Conservation (phyloP, 805 yeast species). For the Cephaloascus fragrans region DNA sequence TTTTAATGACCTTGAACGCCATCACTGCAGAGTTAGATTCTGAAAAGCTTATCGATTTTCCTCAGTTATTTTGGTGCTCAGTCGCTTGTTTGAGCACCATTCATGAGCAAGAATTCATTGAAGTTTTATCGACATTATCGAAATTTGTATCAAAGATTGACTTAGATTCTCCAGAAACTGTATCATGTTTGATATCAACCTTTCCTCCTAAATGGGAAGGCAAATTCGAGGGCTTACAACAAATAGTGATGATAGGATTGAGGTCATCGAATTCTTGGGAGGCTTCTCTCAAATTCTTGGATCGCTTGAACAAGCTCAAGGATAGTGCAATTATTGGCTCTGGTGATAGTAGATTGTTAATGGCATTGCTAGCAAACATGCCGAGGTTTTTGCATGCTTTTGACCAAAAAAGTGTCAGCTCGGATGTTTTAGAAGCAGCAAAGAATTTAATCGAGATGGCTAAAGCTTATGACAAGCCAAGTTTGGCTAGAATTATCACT, state of each 20-base stretch:
- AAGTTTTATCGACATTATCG: conserved; percentile 70
- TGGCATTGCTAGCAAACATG: conserved; percentile 66
- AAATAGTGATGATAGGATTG: conserved; percentile 69
- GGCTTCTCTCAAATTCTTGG: conserved; percentile 63
- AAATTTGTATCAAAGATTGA: conserved; percentile 84
- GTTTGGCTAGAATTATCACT: conserved; percentile 60
- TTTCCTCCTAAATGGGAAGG: conserved; percentile 98
- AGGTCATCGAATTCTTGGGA: conserved; percentile 76
- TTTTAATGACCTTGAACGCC: conserved; percentile 90
- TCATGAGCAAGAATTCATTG: conserved; percentile 89
- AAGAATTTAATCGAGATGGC: conserved; percentile 55
- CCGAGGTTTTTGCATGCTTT: conserved; percentile 82
- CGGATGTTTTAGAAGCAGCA: conserved; percentile 44
- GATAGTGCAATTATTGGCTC: conserved; percentile 74
- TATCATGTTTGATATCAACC: conserved; percentile 69
- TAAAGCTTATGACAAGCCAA: conserved; percentile 39
- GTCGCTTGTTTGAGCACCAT: conserved; percentile 86
- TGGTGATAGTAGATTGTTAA: conserved; percentile 56
- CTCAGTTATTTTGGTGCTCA: conserved; percentile 92
- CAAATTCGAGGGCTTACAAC: conserved; percentile 80
- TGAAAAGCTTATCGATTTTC: conserved; percentile 72
- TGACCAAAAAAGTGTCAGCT: conserved; percentile 37
- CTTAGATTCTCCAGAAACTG: conserved; percentile 75
- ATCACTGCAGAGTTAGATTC: conserved; percentile 79
- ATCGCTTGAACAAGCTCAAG: conserved; percentile 53